Conservation (phyloP, 768 basidiomycete genomes). For the Trametes sanguinea region DNA sequence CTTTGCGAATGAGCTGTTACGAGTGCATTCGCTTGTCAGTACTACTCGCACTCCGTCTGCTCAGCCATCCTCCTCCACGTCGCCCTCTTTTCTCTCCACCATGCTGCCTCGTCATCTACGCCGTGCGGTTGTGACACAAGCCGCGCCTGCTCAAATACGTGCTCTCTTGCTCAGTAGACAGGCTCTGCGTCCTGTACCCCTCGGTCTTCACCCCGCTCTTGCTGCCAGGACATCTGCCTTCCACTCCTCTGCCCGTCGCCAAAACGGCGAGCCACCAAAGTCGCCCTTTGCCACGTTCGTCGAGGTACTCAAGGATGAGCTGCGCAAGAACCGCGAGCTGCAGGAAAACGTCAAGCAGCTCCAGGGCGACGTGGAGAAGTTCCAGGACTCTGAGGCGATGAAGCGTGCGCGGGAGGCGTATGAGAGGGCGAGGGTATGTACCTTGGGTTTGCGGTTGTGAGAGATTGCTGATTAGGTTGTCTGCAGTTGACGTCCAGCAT, state of each 20-base stretch:
- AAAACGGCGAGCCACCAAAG: constrained; percentile 69
- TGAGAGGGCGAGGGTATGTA: constrained; percentile 86
- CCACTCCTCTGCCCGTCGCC: constrained; percentile 62
- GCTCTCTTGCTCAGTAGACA: constrained; percentile 26
- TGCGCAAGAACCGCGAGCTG: constrained; percentile 90
- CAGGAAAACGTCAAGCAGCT: constrained; percentile 97
- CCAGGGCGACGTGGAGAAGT: constrained; percentile 95
- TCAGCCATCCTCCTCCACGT: background rate
- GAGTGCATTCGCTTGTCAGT: constrained; percentile 5
- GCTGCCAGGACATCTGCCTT: constrained; percentile 37
- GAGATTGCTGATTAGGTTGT: background rate
- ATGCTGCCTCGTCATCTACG: constrained; percentile 55
- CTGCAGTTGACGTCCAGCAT: constrained; percentile 77
- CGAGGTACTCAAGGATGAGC: constrained; percentile 88
- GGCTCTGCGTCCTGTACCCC: constrained; percentile 27
- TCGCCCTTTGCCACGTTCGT: constrained; percentile 98
- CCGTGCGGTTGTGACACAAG: constrained; percentile 37
- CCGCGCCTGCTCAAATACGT: constrained; percentile 30
- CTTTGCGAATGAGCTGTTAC: constrained; percentile 17
- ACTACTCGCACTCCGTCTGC: background rate
- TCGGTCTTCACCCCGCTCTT: constrained; percentile 35
- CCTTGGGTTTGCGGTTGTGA: background rate
- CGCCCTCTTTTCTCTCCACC: background rate
- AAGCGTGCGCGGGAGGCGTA: constrained; percentile 89
- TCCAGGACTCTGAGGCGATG: constrained; percentile 97